Base-by-base conservation (phyloP, 768 basidiomycete species). In the Mycena albidolilacea region DNA sequence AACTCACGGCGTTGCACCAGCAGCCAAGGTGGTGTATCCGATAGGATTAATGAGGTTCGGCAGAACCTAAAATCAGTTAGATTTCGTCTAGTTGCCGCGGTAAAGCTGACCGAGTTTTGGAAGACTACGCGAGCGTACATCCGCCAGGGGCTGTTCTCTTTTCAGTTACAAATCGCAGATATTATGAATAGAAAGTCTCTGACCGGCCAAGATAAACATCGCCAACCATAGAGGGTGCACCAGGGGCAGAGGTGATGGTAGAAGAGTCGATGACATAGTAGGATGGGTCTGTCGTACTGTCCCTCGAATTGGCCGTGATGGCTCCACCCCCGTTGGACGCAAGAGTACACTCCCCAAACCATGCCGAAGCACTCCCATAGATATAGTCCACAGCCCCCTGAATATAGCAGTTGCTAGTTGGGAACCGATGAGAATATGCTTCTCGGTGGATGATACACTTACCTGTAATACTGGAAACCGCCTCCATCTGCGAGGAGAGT, bases 371-470 rank as follows among this genome's bases (percentile, higher is more conserved):
- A 2, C 61, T 70, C 2, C 80, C 80, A 23, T 79, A 79, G 15
- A 80, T 80, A 41, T 80, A 80, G 71, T 80, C 79, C 12, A 79
- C 78, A 1, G 80, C 80, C 9, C 80, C 80, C 46, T 78, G 76
- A 58, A 80, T 79, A 48, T 75, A 77, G 61, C 80, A 79, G 63
- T 80, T 80, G 68, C 80, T 79, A 48, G 39, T 50, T 39, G 35
- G 14, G 39, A 38, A 5, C 7, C 19, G 8, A 39, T 8, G 1
- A 9, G 2, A n/a, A 8, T 10, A 8, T 10, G 30, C 41, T 37
- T 3, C 7, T 60, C 3, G 44, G 17, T 23, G 57, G 44, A 60
- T 38, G 23, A 30, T 30, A 30, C 30, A 30, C 41, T 17, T 21
- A 71, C 70, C 70, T 71, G 70, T 79, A 80, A 58, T 80, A 80